A percentile compares a stretch with the other conserved stretches of the same genome.
Conservation (phyloP, 1,284 basidiomycete genomes). For the Cryptococcus floricola region DNA sequence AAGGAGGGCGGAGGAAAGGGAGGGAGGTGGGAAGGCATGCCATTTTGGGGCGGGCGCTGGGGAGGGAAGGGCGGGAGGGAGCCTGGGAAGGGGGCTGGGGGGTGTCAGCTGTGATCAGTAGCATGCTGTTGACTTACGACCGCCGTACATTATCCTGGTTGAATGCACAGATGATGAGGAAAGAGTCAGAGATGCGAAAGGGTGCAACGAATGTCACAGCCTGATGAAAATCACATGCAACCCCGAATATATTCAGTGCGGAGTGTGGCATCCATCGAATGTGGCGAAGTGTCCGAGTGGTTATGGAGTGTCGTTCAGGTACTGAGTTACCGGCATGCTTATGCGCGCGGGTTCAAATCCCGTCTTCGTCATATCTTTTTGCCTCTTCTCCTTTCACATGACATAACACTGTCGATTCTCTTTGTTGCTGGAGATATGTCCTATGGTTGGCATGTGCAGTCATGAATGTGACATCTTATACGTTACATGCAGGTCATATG, state of each 20-base stretch:
- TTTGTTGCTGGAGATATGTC: too few relatives aligned
- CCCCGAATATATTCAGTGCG: too few relatives aligned
- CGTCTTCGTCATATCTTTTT: slow-evolving; percentile 18
- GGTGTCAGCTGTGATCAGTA: neutral
- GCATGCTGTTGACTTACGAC: neutral
- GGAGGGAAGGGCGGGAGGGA: slow-evolving; percentile 25
- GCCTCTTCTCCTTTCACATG: too few relatives aligned
- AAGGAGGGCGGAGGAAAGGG: slow-evolving; percentile 17
- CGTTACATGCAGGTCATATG: too few relatives aligned
- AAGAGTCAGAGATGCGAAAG: too few relatives aligned
- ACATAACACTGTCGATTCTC: too few relatives aligned
- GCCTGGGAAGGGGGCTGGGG: slow-evolving; percentile 16
- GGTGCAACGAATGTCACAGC: too few relatives aligned
- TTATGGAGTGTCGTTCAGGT: slow-evolving; percentile 17
- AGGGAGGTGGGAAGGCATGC: slow-evolving; percentile 15
- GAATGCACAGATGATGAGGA: too few relatives aligned
- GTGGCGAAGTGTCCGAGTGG: slow-evolving; percentile 15
- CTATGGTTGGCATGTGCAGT: too few relatives aligned
- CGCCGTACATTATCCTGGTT: neutral
- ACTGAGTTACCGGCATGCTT: slow-evolving; percentile 6
- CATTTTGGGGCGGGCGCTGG: slow-evolving; percentile 7
- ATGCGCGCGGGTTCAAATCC: slow-evolving; percentile 36
- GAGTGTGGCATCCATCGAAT: too few relatives aligned
- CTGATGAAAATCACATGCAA: too few relatives aligned
- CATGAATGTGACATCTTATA: too few relatives aligned